Base-by-base conservation (phyloP, 1,139 yeast species). In the Blastobotrys serpentis region DNA sequence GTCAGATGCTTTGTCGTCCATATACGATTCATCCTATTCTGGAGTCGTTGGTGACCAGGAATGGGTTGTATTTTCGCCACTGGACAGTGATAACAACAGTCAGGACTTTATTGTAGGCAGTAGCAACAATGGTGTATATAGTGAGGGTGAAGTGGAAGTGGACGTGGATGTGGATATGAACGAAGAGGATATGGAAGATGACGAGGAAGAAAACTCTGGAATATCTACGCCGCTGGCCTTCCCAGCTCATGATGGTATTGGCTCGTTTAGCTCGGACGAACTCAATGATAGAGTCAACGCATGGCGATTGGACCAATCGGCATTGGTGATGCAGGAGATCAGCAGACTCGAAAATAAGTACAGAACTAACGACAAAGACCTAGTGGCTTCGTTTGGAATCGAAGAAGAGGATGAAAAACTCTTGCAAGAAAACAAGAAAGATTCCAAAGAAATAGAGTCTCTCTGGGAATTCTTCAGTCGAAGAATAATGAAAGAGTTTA, bases 271-370 rank as follows among this genome's bases (percentile, higher is more conserved):
- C 11, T 52, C 61, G 2, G 40, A 36, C 23, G 69, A 64, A 34
- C 46, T 64, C 41, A 54, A 62, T 23, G 71, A 67, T 18, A 62
- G 73, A 13, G 62, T 69, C 26, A 68, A 68, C 52, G 68, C 68
- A 21, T 69, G 73, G 73, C 56, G 73, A 17, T 55, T 68, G 13
- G 70, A 67, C 50, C 73, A 69, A 57, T 62, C 69, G 25, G 63
- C 63, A 53, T 61, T 62, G 13, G 57, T 66, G 16, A 48, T 60
- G 38, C 60, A 61, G 42, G 69, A 66, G 51, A 56, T 66, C 43
- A 57, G 56, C 43, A 54, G 62, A 39, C 54, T 63, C 14, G 66
- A 61, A 44, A 55, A 33, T 21, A 39, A 30, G 33, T 22, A 26
- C 23, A 23, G 21, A 25, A 30, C 17, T 43, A 22, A 6, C 41